These are phyloP conservation scores for Parathielavia appendiculata DNA, from an alignment of 495 filamentous ascomycete species.

Conservation along the genomic window DNA sequence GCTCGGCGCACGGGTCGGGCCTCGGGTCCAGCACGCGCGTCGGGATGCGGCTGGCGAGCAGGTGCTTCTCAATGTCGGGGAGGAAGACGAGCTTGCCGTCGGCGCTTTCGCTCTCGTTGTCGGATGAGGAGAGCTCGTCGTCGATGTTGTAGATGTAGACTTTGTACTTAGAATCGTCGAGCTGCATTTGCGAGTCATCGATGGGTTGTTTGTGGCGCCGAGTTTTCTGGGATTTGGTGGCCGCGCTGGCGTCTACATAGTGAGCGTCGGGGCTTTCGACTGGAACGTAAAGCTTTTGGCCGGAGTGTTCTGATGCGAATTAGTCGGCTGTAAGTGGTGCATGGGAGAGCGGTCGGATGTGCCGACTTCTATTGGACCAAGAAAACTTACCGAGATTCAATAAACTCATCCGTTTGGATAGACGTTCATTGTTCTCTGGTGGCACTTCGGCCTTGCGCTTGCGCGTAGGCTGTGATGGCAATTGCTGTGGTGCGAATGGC, in stretches of 20 bases:
- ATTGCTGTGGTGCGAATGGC: constrained; percentile 8
- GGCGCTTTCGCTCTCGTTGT: constrained; percentile 35
- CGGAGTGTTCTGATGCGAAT: constrained; percentile 46
- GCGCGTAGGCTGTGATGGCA: constrained; percentile 25
- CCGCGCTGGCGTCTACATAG: constrained; percentile 5
- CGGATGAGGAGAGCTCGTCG: constrained; percentile 72
- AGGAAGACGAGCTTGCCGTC: constrained; percentile 61
- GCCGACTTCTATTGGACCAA: constrained; percentile 2
- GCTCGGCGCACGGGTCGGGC: constrained; percentile 35
- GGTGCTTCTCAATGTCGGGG: constrained; percentile 74
- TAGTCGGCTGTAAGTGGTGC: constrained; percentile 12
- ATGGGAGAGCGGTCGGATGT: neutral
- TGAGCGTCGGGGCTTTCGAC: constrained; percentile 37
- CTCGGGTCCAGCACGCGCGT: constrained; percentile 48
- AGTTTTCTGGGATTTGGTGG: neutral
- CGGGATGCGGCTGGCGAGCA: constrained; percentile 58
- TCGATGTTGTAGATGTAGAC: constrained; percentile 90
- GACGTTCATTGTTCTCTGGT: constrained; percentile 47
- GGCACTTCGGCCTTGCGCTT: constrained; percentile 52
- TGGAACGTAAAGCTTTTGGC: constrained; percentile 52
- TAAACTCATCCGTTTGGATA: constrained; percentile 74
- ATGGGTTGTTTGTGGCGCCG: constrained; percentile 1
- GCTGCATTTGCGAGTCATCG: constrained; percentile 62
- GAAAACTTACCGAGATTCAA: constrained; percentile 70
- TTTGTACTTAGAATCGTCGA: constrained; percentile 82